Percentiles rank a stretch among this genome's conserved stretches.
phyloP scores from a whole-genome alignment of 31 red algal species.

The Endocladia muricata region DNA sequence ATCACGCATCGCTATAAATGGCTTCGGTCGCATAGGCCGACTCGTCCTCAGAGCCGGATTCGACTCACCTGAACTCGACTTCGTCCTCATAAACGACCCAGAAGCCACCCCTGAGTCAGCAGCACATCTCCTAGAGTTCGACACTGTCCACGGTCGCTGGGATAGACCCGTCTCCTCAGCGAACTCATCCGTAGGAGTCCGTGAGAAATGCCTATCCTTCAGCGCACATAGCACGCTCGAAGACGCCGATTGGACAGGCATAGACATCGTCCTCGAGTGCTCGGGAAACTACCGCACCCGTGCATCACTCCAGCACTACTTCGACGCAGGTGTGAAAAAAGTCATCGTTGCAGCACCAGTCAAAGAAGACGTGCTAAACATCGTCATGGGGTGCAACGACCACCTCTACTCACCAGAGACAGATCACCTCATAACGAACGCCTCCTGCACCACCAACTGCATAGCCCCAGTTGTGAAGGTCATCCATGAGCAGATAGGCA shows the following conservation, averaged over 20 bases:
- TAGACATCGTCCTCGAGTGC: constrained; percentile 44
- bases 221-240: neutral
- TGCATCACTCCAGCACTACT: constrained; percentile 15
- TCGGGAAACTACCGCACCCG: constrained; percentile 20
- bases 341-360: constrained; percentile 39
- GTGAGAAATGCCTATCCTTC: neutral
- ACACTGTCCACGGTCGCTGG: constrained; percentile 1
- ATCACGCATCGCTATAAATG: too few relatives aligned
- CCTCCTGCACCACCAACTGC: constrained; percentile 45
- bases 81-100: neutral
- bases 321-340: constrained; percentile 39
- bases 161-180: neutral
- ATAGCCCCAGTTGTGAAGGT: constrained; percentile 45
- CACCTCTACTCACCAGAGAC: constrained; percentile 13
- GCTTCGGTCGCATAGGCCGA: neutral
- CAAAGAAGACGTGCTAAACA: constrained; percentile 40
- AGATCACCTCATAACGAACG: constrained; percentile 34
- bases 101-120: neutral
- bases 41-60: neutral
- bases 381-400: constrained; percentile 30
- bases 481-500: constrained; percentile 24
- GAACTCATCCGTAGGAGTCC: neutral
- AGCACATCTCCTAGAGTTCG: neutral
- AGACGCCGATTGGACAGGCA: neutral
- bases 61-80: constrained; percentile 7